A percentile compares a stretch with the other conserved stretches of the same genome.
These are phyloP conservation scores for Dothistroma pini DNA, from an alignment of 2,329 filamentous ascomycete species.

Conservation along the genomic window DNA sequence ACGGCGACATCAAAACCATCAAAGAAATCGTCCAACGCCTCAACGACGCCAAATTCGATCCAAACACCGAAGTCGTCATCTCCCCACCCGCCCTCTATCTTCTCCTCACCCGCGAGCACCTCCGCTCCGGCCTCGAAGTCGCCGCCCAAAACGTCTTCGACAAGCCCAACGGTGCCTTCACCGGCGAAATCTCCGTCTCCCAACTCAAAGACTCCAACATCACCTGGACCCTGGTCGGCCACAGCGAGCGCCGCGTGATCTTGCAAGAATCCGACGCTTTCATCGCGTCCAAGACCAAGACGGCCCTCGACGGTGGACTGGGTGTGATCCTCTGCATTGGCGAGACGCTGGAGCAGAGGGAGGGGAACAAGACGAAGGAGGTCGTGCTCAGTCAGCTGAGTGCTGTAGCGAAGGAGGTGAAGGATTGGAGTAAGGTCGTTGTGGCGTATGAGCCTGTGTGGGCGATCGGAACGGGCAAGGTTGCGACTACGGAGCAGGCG, in stretches of 20 bases:
- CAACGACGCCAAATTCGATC: constrained; percentile 77
- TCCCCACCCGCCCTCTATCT: constrained; percentile 90
- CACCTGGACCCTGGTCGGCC: constrained; percentile 86
- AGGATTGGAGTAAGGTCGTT: constrained; percentile 91
- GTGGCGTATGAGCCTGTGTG: constrained; percentile 99
- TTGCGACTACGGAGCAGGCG: constrained; percentile 82
- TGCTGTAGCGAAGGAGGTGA: constrained; percentile 72
- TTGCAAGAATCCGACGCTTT: constrained; percentile 79
- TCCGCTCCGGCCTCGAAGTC: constrained; percentile 73
- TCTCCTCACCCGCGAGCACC: constrained; percentile 73
- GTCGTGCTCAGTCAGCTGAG: constrained; percentile 82
- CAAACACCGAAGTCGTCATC: constrained; percentile 86
- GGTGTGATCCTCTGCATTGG: constrained; percentile 96
- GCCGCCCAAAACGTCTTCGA: constrained; percentile 97
- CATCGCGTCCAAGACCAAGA: constrained; percentile 91
- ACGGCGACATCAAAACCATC: constrained; percentile 87
- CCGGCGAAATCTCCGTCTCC: constrained; percentile 88
- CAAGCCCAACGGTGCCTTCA: constrained; percentile 85
- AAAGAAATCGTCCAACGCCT: constrained; percentile 86
- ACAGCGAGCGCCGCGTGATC: constrained; percentile 91
- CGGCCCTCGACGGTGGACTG: constrained; percentile 79
- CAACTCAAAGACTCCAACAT: constrained; percentile 89
- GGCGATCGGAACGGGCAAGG: constrained; percentile 89
- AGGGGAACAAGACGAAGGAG: constrained; percentile 77
- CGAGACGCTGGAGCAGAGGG: constrained; percentile 90